A percentile compares a stretch with the other conserved stretches of the same genome.
Conservation (phyloP, 2,329 filamentous ascomycete species). For the Botrytis galanthina region DNA sequence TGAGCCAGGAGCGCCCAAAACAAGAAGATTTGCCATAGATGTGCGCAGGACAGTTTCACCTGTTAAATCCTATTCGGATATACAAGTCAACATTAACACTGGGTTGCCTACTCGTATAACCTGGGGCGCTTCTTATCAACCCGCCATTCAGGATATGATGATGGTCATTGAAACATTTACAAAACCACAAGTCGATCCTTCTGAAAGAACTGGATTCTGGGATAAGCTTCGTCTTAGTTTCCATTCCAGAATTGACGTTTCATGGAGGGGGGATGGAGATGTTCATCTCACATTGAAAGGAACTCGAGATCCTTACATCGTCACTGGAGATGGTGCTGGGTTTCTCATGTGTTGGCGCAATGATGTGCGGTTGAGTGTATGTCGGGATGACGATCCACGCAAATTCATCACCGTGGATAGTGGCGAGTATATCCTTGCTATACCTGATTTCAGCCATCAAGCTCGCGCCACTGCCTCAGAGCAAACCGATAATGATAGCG, state of each 20-base stretch:
- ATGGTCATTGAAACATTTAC: constrained; percentile 98
- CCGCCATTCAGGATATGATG: constrained; percentile 99
- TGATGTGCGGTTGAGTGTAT: constrained; percentile 84
- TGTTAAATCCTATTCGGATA: constrained; percentile 94
- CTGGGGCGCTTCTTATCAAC: constrained; percentile 97
- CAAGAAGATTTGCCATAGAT: constrained; percentile 74
- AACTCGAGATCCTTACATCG: constrained; percentile 85
- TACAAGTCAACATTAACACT: constrained; percentile 89
- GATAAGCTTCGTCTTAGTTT: constrained; percentile 95
- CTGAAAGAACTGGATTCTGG: constrained; percentile 95
- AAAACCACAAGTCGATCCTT: constrained; percentile 90
- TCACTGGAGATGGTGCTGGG: constrained; percentile 89
- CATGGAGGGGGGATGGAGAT: constrained; percentile 95
- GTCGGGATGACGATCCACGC: constrained; percentile 80
- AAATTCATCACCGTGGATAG: constrained; percentile 95
- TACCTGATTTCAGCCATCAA: constrained; percentile 90
- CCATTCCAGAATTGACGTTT: constrained; percentile 83
- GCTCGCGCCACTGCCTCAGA: constrained; percentile 57
- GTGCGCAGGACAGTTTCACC: constrained; percentile 89
- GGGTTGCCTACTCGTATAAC: constrained; percentile 88
- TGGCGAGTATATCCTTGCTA: constrained; percentile 88
- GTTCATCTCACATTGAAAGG: constrained; percentile 92
- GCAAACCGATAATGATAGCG: constrained; percentile 57
- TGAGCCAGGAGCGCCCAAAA: constrained; percentile 54
- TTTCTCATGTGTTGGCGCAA: constrained; percentile 99